Evolutionary conservation across 2,329 filamentous ascomycete genomes (phyloP), one percentile per base, ranked within the genome.

Genomic region (Aureobasidium musti): DNA sequence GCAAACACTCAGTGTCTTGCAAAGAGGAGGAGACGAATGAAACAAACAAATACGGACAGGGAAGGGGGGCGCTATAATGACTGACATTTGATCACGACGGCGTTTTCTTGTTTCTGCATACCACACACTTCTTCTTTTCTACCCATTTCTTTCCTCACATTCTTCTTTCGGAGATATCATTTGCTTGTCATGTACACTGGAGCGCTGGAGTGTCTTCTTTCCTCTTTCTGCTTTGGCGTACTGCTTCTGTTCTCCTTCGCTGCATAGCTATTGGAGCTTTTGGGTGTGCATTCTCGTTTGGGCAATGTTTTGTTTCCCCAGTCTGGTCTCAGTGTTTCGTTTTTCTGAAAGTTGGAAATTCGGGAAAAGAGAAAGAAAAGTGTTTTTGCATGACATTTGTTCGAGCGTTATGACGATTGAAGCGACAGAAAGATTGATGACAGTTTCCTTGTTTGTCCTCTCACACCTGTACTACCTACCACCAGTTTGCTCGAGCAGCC

Each of bases 51-150:
- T 10, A 63, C 30, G 33, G 30, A 47, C 45, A 47, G 30, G 59
- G 37, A 50, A 45, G 30, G 59, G n/a, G 47, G 59, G 45, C 45
- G 59, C 59, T 63, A 63, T 63, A 63, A 63, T 41, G 59, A 63
- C 59, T 30, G 59, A 50, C 59, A 63, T 63, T 39, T 52, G 43
- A 52, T 63, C 59, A 63, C 45, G 59, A 63, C 26, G 59, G 59
- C 59, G 59, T 63, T 63, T 52, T 52, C 39, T 35, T 63, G 33
- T 63, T 63, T 63, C 57, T 60, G 43, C 57, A 53, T 53, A 53
- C 50, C 30, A 30, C 54, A 28, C 54, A 45, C 43, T 17, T 30
- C 30, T 45, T 26, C 11, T 23, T 49, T 61, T 39, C 28, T 37
- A 35, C 47, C 21, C 59, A 33, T 11, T 17, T 43, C 37, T 26